Evolutionary conservation across 169 alveolate species (phyloP), one percentile per base, ranked within the genome.

Genomic region (Toxoplasma gondii): DNA sequence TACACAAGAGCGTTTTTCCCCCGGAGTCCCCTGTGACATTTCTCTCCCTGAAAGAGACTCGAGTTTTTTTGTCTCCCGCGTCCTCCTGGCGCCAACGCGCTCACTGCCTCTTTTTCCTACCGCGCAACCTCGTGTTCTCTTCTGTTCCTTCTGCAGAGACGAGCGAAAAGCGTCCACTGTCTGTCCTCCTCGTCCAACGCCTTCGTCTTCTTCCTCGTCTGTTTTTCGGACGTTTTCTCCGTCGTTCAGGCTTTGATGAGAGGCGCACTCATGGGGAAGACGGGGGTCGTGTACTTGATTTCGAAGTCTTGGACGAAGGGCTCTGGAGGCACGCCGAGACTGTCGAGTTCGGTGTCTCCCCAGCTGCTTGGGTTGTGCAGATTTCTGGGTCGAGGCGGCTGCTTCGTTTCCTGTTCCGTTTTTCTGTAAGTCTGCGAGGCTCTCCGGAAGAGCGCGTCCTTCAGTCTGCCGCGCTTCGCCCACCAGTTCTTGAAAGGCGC

Each of bases 401-500:
- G 58, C 67, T 17, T 58, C 0, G 84, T 88, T 88, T 67, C 78
- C 36, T 2, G 24, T 64, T 39, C 41, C 22, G 67, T 34, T 74
- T 54, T 49, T 58, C 64, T 64, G 67, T 39, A 88, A 31, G 70
- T 88, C 1, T 58, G 87, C 22, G 93, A 88, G 44, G 93, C 93
- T 0, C 64, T 54, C 54, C 64, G 58, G 64, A 88, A 34, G 39
- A 88, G 41, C 31, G 80, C 29, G 58, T 88, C 86, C 84, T 67
- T 58, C 83, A 88, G 70, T 19, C 92, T n/a, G n/a, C 84, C 41
- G 24, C 92, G 64, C 39, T 70, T 38, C 45, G 34, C 39, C 93
- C 93, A 90, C 93, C 93, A 90, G 53, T 70, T 67, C 88, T 74
- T 70, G 88, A 90, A 90, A 45, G 93, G 93, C 38, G 31, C n/a